Evolutionary conservation across 2,329 filamentous ascomycete genomes (phyloP).

Genomic region (Diaporthe destruens): DNA sequence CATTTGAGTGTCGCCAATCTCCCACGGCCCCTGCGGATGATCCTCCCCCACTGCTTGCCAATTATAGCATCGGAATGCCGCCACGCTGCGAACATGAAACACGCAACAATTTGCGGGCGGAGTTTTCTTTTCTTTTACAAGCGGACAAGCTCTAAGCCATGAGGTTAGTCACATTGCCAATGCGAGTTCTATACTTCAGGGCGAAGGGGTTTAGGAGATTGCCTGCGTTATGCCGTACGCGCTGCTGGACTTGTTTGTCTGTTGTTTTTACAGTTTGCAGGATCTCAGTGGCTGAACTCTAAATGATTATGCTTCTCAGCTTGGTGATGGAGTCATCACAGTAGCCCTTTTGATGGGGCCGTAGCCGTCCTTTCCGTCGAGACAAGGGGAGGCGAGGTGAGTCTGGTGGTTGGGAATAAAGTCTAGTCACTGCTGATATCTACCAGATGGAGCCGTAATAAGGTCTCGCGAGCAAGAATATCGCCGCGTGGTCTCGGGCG

Average conservation of each 20-base stretch:
- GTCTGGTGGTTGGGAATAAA: not conserved
- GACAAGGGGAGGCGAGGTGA: not conserved
- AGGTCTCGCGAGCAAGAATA: too few species aligned
- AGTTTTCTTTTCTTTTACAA: too few species aligned
- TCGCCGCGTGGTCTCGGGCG: too few species aligned
- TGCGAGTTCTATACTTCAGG: not conserved
- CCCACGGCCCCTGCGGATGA: not conserved
- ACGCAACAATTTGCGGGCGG: not conserved
- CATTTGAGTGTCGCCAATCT: not conserved
- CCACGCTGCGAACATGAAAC: too few species aligned
- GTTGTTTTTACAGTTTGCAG: conserved; percentile 8
- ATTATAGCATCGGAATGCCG: too few species aligned
- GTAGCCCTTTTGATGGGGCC: not conserved
- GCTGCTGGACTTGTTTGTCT: not conserved
- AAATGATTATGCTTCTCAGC: conserved; percentile 4
- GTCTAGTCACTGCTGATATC: too few species aligned
- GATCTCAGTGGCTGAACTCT: conserved; percentile 13
- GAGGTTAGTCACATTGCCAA: not conserved
- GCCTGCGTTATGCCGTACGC: not conserved
- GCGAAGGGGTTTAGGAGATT: not conserved
- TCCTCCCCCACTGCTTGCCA: not conserved
- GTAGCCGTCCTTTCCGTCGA: not conserved
- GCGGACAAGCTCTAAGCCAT: not conserved
- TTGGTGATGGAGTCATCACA: not conserved
- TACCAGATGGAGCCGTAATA: too few species aligned